Evolutionary conservation across 2,329 filamentous ascomycete genomes (phyloP), one percentile per base, ranked within the genome.

Genomic region (Fusarium verrucosum): DNA sequence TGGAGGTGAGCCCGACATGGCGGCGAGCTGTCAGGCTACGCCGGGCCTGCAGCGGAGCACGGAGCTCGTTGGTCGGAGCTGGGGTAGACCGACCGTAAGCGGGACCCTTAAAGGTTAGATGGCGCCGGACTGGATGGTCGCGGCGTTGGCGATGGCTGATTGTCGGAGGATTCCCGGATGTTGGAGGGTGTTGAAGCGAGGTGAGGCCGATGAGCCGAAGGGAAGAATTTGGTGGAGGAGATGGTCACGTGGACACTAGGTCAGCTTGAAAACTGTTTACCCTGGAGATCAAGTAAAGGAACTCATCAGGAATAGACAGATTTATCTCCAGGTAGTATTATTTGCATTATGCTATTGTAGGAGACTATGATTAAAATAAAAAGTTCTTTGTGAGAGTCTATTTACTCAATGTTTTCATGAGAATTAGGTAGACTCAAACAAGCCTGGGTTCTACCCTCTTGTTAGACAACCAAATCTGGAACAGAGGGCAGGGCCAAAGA

Each of bases 141-240:
- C 50, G 55, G 63, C 49, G 50, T 36, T 73, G 62, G 73, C 67
- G 74, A 77, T 79, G 77, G 77, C 74, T 76, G 77, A 79, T 79
- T 78, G 60, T 79, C 77, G 77, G 77, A 73, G 73, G 76, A 79
- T 78, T 71, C 72, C 77, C 77, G 77, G 77, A 68, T 74, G 70
- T 70, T 71, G 68, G 63, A 60, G 56, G 62, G 65, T 59, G 71
- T 77, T 76, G 73, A 78, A 77, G 75, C 75, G 75, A 77, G 75
- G 75, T 77, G 74, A 74, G 67, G 75, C 75, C 75, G 75, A 75
- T 62, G 59, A 61, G 62, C 61, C 72, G 66, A 66, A 50, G 47
- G 28, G 35, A 54, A 64, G 55, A 54, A 59, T 58, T 62, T 59
- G 59, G 51, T 26, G 49, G 53, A 40, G 5, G 25, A n/a, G 9